These are phyloP conservation scores for Prinsepia uniflora DNA, from an alignment of 306 rosid genomes.

Conservation along the genomic window DNA sequence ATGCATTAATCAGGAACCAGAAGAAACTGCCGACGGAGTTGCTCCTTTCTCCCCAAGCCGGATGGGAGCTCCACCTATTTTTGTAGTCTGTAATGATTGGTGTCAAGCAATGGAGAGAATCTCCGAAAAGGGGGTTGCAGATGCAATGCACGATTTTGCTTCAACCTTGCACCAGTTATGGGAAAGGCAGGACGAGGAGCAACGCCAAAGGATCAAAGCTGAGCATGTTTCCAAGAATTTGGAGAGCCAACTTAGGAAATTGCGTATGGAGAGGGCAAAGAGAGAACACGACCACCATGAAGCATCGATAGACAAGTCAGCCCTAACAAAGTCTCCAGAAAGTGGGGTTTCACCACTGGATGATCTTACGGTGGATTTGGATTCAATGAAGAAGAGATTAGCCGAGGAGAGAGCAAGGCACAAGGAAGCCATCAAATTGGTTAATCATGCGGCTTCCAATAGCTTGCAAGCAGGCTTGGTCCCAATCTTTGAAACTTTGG, in stretches of 20 bases:
- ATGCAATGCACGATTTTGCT: slow-evolving; percentile 73
- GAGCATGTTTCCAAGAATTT: slow-evolving; percentile 69
- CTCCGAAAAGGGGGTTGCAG: slow-evolving; percentile 68
- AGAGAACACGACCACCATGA: slow-evolving; percentile 48
- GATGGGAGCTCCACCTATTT: slow-evolving; percentile 80
- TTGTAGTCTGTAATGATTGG: slow-evolving; percentile 88
- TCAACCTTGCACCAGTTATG: slow-evolving; percentile 67
- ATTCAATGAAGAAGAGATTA: slow-evolving; percentile 66
- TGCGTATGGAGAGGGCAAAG: slow-evolving; percentile 44
- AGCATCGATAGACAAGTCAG: slow-evolving; percentile 36
- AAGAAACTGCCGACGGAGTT: slow-evolving; percentile 81
- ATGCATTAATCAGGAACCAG: slow-evolving; percentile 70
- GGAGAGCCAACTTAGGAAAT: slow-evolving; percentile 60
- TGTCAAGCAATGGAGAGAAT: slow-evolving; percentile 80
- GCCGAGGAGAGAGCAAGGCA: slow-evolving; percentile 78
- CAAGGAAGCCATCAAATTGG: slow-evolving; percentile 66
- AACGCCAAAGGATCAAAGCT: slow-evolving; percentile 73
- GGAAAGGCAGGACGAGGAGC: slow-evolving; percentile 91
- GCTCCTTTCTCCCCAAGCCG: slow-evolving; percentile 92
- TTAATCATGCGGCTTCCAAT: slow-evolving; percentile 69
- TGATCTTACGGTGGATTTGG: slow-evolving; percentile 86
- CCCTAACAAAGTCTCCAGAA: slow-evolving; percentile 50
- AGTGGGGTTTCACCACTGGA: slow-evolving; percentile 79
- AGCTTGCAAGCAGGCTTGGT: slow-evolving; percentile 76
- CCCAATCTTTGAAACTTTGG: slow-evolving; percentile 86